These are phyloP conservation scores for Globisporangium apiculatum DNA, from an alignment of 352 stramenopile species.

Conservation along the genomic window DNA sequence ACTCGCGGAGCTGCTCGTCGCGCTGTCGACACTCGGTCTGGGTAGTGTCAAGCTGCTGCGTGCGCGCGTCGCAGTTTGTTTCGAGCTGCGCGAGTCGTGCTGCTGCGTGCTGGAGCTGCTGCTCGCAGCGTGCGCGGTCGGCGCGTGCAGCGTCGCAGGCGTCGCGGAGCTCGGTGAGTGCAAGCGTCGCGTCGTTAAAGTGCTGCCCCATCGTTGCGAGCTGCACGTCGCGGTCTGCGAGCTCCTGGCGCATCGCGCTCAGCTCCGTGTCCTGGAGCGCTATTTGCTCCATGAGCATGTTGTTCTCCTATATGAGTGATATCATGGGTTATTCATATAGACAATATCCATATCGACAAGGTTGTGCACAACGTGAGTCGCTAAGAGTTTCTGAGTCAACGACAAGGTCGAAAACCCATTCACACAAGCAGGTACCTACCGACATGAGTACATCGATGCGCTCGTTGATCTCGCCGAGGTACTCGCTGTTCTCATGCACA, in stretches of 20 bases:
- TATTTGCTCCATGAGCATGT: conserved; percentile 75
- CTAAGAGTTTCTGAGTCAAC: not conserved
- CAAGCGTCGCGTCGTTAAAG: conserved; percentile 66
- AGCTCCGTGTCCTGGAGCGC: conserved; percentile 74
- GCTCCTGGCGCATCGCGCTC: conserved; percentile 48
- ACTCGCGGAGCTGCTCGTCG: conserved; percentile 51
- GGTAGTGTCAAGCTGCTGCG: conserved; percentile 25
- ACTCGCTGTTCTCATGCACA: conserved; percentile 35
- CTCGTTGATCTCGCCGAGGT: conserved; percentile 68
- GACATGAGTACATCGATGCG: conserved; percentile 78
- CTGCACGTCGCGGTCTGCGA: conserved; percentile 59
- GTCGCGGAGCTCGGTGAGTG: conserved; percentile 59
- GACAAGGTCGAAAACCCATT: not conserved
- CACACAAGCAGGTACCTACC: conserved; percentile 9
- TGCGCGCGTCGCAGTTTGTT: conserved; percentile 36
- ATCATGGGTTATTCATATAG: not conserved
- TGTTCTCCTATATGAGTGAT: conserved; percentile 43
- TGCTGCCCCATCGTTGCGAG: conserved; percentile 64
- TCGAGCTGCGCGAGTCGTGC: conserved; percentile 59
- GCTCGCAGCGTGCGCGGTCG: conserved; percentile 60
- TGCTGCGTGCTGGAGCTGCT: conserved; percentile 63
- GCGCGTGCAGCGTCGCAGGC: conserved; percentile 41
- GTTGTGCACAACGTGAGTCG: not conserved
- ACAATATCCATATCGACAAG: no score
- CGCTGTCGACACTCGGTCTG: conserved; percentile 26